Base-by-base conservation (phyloP, 768 basidiomycete species). In the Hydnomerulius pinastri region DNA sequence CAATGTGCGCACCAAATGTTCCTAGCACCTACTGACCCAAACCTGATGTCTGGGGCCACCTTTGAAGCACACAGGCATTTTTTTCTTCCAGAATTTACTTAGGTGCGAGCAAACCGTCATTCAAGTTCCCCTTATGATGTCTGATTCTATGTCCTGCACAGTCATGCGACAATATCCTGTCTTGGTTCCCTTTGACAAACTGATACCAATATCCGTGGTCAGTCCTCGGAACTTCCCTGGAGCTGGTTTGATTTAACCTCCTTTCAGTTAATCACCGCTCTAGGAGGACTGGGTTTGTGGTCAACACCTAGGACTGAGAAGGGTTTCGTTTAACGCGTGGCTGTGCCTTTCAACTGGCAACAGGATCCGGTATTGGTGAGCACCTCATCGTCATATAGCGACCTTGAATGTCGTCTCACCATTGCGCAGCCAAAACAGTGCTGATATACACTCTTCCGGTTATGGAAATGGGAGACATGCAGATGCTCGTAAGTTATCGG, bases 331-430 rank as follows among this genome's bases (percentile, higher is more conserved):
- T n/a, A n/a, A n/a, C n/a, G n/a, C n/a, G n/a, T n/a, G 6, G 20
- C 38, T 18, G 24, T 15, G 28, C 28, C 29, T 27, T 28, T 12
- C 23, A 15, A 13, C 17, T 18, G 30, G n/a, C 5, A 36, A 41
- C 25, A 53, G 56, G 54, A 18, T 23, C 38, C 30, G 41, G 45
- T 27, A 38, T 46, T 24, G 46, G 57, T 59, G 2, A 45, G 39
- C 30, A 38, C n/a, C n/a, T n/a, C 12, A 40, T 36, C 25, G n/a
- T 27, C 32, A 38, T 37, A 20, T 8, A 28, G n/a, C 6, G 15
- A n/a, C n/a, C n/a, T 48, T 30, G 17, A 35, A 24, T n/a, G n/a
- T 15, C 12, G 21, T 9, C 46, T 43, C 29, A 58, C 15, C 18
- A 28, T 13, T 17, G 17, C 20, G 11, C 12, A 46, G 54, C 45